phyloP scores from a whole-genome alignment of 495 filamentous ascomycete species.

The Xylaria scruposa region DNA sequence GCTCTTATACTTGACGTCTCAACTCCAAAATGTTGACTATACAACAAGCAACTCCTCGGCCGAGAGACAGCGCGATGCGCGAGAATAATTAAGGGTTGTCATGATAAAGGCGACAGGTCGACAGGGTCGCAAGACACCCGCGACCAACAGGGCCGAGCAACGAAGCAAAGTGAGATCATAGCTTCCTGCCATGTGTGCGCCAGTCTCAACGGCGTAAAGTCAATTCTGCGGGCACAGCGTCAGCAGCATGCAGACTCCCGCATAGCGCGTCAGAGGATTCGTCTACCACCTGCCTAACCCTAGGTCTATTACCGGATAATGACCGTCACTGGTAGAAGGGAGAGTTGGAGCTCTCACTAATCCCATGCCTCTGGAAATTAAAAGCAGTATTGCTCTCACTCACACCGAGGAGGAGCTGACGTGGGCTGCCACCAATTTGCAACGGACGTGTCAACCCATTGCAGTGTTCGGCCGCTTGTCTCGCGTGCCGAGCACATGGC shows the following conservation, averaged over 20 bases:
- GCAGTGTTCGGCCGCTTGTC: background rate
- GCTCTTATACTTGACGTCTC: background rate
- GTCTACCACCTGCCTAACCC: too few relatives aligned
- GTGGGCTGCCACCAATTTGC: background rate
- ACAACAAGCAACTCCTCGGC: background rate
- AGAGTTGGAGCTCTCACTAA: background rate
- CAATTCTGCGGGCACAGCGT: background rate
- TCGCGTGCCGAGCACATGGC: conserved; percentile 20
- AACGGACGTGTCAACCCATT: background rate
- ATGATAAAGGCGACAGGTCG: background rate
- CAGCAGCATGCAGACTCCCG: background rate
- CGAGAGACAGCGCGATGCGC: background rate
- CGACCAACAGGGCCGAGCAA: background rate
- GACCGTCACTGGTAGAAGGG: background rate
- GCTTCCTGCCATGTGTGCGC: background rate
- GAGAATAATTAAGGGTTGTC: background rate
- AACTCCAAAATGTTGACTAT: background rate
- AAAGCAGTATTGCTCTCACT: too few relatives aligned
- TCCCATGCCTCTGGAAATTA: background rate
- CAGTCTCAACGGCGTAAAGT: background rate
- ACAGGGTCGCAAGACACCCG: background rate
- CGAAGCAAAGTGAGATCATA: conserved; percentile 13
- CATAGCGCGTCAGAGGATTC: background rate
- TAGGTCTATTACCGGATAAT: conserved; percentile 3
- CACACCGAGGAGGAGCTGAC: background rate